These are phyloP conservation scores for Leishmania gerbilli DNA, from an alignment of 208 protist genomes.

Conservation along the genomic window DNA sequence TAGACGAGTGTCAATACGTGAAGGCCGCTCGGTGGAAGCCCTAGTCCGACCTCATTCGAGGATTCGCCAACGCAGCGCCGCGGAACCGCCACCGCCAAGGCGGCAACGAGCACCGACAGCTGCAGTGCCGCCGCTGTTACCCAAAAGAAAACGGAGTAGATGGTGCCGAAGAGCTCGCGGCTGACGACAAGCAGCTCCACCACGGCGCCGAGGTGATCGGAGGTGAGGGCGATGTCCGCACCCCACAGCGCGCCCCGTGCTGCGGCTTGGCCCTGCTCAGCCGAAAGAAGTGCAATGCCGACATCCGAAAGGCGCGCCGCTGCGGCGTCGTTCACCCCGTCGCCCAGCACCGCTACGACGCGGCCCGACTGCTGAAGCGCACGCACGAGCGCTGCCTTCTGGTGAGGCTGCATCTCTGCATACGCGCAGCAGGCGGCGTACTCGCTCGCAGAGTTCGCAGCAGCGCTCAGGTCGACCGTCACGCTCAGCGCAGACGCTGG, in stretches of 20 bases:
- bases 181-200: conserved; percentile 12
- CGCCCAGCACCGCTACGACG: conserved; percentile 94
- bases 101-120: conserved; percentile 11
- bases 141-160: conserved; percentile 22
- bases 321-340: conserved; percentile 96
- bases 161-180: conserved; percentile 17
- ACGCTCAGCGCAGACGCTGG: background rate
- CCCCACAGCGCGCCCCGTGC: conserved; percentile 20
- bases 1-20: background rate
- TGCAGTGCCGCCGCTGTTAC: conserved; percentile 7
- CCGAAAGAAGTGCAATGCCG: conserved; percentile 86
- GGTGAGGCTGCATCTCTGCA: conserved; percentile 85
- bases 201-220: background rate
- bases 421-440: conserved; percentile 51
- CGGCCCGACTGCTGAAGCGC: conserved; percentile 73
- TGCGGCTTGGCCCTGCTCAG: background rate
- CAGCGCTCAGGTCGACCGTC: conserved; percentile 25
- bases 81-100: conserved; percentile 13
- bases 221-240: conserved; percentile 24
- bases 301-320: conserved; percentile 93
- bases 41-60: background rate
- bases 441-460: conserved; percentile 24
- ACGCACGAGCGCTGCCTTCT: conserved; percentile 68
- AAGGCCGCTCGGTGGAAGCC: conserved; percentile 5
- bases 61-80: background rate